phyloP scores from a whole-genome alignment of 192 early-diverging fungal genomes.

The Backusella tarrabulga region DNA sequence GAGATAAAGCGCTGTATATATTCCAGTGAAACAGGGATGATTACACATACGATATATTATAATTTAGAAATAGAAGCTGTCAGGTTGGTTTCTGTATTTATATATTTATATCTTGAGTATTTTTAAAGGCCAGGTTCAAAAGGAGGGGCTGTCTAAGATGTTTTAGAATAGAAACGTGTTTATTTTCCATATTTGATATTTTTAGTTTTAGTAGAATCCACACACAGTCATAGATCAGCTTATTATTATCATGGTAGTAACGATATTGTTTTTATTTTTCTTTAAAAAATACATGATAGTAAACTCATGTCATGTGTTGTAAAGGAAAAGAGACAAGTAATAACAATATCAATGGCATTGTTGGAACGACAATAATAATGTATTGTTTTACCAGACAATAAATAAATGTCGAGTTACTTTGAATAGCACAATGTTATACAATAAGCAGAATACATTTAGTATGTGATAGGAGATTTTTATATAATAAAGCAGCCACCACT shows the following conservation, averaged over 20 bases:
- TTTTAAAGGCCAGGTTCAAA: constrained; percentile 7
- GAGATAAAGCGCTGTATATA: not conserved
- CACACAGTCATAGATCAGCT: not conserved
- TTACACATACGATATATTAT: not conserved
- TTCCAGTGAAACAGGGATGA: not conserved
- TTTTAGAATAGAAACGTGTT: constrained; percentile 5
- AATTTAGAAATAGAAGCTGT: not conserved
- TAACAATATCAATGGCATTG: not conserved
- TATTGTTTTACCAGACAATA: not conserved
- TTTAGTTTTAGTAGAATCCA: not conserved
- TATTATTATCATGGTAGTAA: not conserved
- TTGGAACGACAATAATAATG: not conserved
- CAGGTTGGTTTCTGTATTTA: not conserved
- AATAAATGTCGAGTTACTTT: not conserved
- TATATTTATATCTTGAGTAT: not conserved
- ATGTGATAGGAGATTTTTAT: not conserved
- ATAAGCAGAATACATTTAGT: not conserved
- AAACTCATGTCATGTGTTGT: not conserved
- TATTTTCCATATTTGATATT: constrained; percentile 3
- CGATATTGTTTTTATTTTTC: not conserved
- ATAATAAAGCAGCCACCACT: not conserved
- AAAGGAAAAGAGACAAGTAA: not conserved
- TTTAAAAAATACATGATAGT: not conserved
- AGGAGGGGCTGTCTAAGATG: not conserved
- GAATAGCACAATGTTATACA: not conserved